Conservation (phyloP, 441 rosid species). For the Jatropha podagrica region DNA sequence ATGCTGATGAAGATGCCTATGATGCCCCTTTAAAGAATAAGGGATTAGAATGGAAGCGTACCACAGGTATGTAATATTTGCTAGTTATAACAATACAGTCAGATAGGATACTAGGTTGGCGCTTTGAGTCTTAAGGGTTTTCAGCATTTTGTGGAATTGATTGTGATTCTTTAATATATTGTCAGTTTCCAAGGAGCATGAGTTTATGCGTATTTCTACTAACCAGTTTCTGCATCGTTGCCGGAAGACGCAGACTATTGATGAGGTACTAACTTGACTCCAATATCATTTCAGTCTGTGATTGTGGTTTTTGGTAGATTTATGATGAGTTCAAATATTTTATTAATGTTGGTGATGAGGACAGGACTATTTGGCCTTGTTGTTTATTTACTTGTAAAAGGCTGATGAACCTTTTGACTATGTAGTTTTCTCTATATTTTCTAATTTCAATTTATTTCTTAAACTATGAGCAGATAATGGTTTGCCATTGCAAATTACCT, state of each 20-base stretch:
- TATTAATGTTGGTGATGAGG: neutral
- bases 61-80: constrained; percentile 47
- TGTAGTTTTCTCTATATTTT: neutral
- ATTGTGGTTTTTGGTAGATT: neutral
- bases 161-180: constrained; percentile 24
- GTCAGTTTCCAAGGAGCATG: constrained; percentile 60
- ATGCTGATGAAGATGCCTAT: constrained; percentile 79
- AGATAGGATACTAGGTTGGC: constrained; percentile 15
- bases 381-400: neutral
- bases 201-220: constrained; percentile 59
- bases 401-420: constrained; percentile 13
- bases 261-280: constrained; percentile 65
- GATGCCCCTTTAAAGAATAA: constrained; percentile 47
- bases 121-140: constrained; percentile 12
- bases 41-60: constrained; percentile 44
- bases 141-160: constrained; percentile 8
- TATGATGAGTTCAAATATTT: constrained; percentile 8
- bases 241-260: constrained; percentile 86
- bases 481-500: constrained; percentile 82
- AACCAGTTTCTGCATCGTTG: constrained; percentile 86
- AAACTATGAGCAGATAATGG: constrained; percentile 72
- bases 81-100: constrained; percentile 8
- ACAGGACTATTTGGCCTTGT: neutral
- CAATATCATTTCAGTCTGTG: constrained; percentile 15
- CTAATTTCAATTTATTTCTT: constrained; percentile 1